phyloP scores from a whole-genome alignment of 257 asterid genomes.

The Fraxinus quadrangulata region DNA sequence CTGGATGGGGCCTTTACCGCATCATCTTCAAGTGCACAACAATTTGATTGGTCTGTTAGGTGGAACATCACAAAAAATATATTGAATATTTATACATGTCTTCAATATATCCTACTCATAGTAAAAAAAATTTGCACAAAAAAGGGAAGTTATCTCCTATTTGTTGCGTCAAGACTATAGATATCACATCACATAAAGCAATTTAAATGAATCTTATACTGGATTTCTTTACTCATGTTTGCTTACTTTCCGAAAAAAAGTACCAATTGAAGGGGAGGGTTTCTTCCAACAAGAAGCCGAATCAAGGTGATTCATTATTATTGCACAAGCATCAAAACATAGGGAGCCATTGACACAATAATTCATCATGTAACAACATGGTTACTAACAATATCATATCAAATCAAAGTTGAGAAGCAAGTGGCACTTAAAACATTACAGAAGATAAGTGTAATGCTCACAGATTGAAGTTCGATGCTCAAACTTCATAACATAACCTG shows the following conservation, averaged over 20 bases:
- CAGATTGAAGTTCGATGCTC: background rate
- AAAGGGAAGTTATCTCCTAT: conserved; percentile 13
- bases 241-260: background rate
- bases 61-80: conserved; percentile 10
- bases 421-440: background rate
- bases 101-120: conserved; percentile 22
- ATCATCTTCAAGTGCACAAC: conserved; percentile 36
- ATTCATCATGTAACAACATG: background rate
- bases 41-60: conserved; percentile 43
- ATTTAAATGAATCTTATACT: conserved; percentile 7
- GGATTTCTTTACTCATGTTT: background rate
- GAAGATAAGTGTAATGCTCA: background rate
- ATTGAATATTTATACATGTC: conserved; percentile 7
- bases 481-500: background rate
- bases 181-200: conserved; percentile 20
- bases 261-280: background rate
- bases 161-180: conserved; percentile 12
- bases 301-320: background rate
- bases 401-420: background rate
- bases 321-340: background rate
- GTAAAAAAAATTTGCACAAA: background rate
- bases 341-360: background rate
- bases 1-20: conserved; percentile 33
- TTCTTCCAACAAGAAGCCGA: background rate
- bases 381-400: background rate